phyloP scores from a whole-genome alignment of 331 rosid species.

The Pyracantha coccinea region DNA sequence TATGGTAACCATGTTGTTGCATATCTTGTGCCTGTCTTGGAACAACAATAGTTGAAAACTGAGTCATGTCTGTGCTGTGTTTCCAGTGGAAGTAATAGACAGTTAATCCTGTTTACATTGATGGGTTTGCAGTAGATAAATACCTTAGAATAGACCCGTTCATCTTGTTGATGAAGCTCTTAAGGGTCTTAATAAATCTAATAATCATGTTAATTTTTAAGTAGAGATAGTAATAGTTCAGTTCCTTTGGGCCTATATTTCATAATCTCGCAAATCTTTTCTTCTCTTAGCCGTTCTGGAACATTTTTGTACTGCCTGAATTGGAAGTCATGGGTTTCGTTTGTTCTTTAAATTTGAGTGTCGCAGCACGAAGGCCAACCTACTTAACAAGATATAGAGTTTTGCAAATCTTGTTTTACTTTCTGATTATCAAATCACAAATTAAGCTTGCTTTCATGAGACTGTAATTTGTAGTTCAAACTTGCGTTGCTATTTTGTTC shows the following conservation, averaged over 20 bases:
- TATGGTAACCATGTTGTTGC: not conserved
- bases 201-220: not conserved
- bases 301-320: not conserved
- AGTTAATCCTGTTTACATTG: not conserved
- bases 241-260: not conserved
- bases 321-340: not conserved
- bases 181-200: too few relatives aligned
- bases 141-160: not conserved
- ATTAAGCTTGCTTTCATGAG: not conserved
- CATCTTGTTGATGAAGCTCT: not conserved
- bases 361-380: not conserved
- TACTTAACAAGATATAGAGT: not conserved
- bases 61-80: not conserved
- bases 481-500: not conserved
- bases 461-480: not conserved
- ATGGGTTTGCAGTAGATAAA: not conserved
- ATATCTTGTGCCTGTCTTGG: not conserved
- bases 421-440: not conserved
- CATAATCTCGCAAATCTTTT: not conserved
- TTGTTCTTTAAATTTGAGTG: not conserved
- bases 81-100: not conserved
- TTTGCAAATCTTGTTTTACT: not conserved
- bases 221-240: not conserved
- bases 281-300: not conserved
- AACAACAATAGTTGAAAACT: conserved; percentile 1